These are phyloP conservation scores for Plantago ovata DNA, from an alignment of 257 asterid genomes.

Conservation along the genomic window DNA sequence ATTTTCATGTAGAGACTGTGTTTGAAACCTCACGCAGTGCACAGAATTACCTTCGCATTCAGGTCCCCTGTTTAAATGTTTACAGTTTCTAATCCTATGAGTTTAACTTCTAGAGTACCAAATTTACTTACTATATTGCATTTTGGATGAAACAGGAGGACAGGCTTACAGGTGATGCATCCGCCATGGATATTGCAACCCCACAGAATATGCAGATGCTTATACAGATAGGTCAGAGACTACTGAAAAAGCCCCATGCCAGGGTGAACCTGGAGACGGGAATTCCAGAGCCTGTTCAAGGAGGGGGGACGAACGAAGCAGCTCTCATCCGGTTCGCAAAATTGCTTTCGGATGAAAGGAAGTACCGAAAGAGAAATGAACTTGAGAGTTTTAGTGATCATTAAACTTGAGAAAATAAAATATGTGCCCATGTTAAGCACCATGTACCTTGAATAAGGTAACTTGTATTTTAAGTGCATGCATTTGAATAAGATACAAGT, in stretches of 20 bases:
- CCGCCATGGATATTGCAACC: slow-evolving; percentile 43
- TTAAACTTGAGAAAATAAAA: too few species aligned
- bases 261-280: slow-evolving; percentile 40
- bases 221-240: slow-evolving; percentile 27
- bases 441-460: too few species aligned
- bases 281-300: slow-evolving; percentile 34
- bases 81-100: neutral
- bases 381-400: too few species aligned
- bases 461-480: too few species aligned
- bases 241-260: slow-evolving; percentile 40
- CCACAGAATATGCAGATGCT: slow-evolving; percentile 34
- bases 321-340: slow-evolving; percentile 54
- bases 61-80: slow-evolving; percentile 17
- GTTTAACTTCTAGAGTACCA: neutral
- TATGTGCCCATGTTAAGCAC: too few species aligned
- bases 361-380: slow-evolving; percentile 16
- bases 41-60: slow-evolving; percentile 45
- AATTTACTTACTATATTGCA: neutral
- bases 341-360: slow-evolving; percentile 52
- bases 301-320: slow-evolving; percentile 56
- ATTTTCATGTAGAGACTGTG: slow-evolving; percentile 34
- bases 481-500: too few species aligned
- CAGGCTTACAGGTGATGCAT: slow-evolving; percentile 26
- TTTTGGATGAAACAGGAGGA: slow-evolving; percentile 32
- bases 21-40: slow-evolving; percentile 33